Evolutionary conservation across 2,329 filamentous ascomycete species (phyloP).

Genomic region (Cytospora piceicola): DNA sequence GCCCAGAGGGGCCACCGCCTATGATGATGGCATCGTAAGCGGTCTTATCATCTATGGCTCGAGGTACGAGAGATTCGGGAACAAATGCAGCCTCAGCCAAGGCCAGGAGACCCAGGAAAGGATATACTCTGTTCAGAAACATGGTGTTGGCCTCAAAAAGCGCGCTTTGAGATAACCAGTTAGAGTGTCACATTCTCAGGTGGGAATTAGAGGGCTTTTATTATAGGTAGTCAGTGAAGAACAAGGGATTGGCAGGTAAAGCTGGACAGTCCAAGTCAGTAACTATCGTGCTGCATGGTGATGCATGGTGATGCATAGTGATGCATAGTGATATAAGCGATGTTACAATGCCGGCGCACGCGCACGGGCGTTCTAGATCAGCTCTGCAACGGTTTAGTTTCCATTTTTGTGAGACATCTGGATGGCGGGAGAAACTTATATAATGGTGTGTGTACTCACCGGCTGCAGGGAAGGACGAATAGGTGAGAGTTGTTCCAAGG

Average conservation of each 20-base stretch:
- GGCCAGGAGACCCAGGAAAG: constrained; percentile 3
- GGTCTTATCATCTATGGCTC: constrained; percentile 9
- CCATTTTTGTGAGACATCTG: not conserved
- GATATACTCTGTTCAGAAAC: not conserved
- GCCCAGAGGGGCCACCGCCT: constrained; percentile 61
- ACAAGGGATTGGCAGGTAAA: not conserved
- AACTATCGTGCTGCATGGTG: too few species aligned
- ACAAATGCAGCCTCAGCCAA: constrained; percentile 4
- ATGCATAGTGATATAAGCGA: not conserved
- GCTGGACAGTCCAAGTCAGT: not conserved
- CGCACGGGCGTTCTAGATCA: not conserved
- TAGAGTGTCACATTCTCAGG: not conserved
- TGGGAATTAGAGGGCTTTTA: not conserved
- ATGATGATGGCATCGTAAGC: constrained; percentile 60
- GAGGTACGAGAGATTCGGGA: not conserved
- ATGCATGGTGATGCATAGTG: too few species aligned
- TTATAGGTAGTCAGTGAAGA: not conserved
- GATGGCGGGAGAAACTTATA: not conserved
- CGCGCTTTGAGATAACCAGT: not conserved
- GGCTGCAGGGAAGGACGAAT: not conserved
- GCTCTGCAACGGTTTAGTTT: not conserved
- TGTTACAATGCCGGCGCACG: not conserved
- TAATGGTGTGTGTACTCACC: not conserved
- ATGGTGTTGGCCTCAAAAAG: not conserved
- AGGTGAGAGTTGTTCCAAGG: not conserved